Evolutionary conservation across 805 yeast genomes (phyloP), one percentile per base, ranked within the genome.

Genomic region (Wickerhamomyces strasburgensis): DNA sequence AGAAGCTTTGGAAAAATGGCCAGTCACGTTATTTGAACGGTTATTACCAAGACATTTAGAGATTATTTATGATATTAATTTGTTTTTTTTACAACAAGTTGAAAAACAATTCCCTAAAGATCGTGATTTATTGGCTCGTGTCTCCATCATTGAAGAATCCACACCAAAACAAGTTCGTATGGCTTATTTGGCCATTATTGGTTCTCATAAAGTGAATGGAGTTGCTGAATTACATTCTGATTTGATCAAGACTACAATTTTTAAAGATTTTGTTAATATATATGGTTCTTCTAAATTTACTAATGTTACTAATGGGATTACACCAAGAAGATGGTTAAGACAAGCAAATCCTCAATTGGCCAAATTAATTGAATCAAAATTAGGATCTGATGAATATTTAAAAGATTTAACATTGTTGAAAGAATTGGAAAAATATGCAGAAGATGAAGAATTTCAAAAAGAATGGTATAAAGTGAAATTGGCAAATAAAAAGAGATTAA

Each of bases 1-100:
- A 43, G 97, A 88, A 68, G 97, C 96, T 16, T 71, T 89, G 45
- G 97, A 88, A 67, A 89, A 85, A 65, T 88, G 97, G 97, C 95
- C 96, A 7, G 80, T 89, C 40, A 83, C 83, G 38, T 67, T 88
- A 47, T 66, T 88, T 46, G 85, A 83, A 31, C 79, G 73, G 52
- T 63, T 88, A 58, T 73, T 88, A 48, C 97, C 97, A 43, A 77
- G 97, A 61, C 97, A 88, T 63, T 65, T 88, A 67, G 94, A 88
- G 62, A 84, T 88, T 52, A 80, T 89, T 52, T 88, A 84, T 60
- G 90, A 84, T 42, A 82, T 88, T 62, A 88, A 88, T 63, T 72
- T 76, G 63, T 72, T 59, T 62, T 89, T 88, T 68, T 72, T 88
- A 60, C 80, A 88, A 61, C 55, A 61, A 19, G 96, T 88, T 29